phyloP scores from a whole-genome alignment of 78 protist genomes.

The Isochrysis galbana region DNA sequence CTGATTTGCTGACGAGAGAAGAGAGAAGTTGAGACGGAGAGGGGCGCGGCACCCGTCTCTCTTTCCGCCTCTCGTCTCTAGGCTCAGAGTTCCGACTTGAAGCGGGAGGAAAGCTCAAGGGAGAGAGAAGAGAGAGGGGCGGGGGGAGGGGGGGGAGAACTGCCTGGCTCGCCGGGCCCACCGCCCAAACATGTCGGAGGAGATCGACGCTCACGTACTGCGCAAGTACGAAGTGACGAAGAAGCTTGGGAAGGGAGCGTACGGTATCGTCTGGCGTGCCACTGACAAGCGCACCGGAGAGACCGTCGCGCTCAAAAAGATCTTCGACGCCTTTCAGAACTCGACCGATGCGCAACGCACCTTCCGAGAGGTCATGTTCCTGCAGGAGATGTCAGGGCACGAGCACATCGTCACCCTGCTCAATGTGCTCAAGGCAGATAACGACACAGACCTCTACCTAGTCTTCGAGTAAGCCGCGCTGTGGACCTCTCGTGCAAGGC shows the following conservation, averaged over 20 bases:
- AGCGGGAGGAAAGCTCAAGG: too few relatives aligned
- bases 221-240: conserved; percentile 83
- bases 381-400: conserved; percentile 39
- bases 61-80: too few relatives aligned
- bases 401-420: conserved; percentile 8
- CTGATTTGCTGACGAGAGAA: too few relatives aligned
- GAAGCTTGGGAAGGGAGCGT: conserved; percentile 94
- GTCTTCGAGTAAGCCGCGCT: too few relatives aligned
- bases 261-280: conserved; percentile 97
- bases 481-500: too few relatives aligned
- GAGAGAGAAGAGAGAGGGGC: too few relatives aligned
- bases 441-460: conserved; percentile 96
- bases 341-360: conserved; percentile 99
- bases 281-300: conserved; percentile 71
- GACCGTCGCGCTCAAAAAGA: conserved; percentile 94
- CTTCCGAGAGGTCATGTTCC: conserved; percentile 94
- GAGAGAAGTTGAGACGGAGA: too few relatives aligned
- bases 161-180: too few relatives aligned
- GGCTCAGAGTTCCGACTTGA: too few relatives aligned
- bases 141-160: too few relatives aligned
- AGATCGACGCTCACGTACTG: conserved; percentile 80
- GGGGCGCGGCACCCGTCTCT: too few relatives aligned
- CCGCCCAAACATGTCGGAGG: conserved; percentile 65
- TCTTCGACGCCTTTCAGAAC: conserved; percentile 96
- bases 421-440: conserved; percentile 76